Base-by-base conservation (phyloP, 2,329 filamentous ascomycete genomes). In the Trichoderma sp. region DNA sequence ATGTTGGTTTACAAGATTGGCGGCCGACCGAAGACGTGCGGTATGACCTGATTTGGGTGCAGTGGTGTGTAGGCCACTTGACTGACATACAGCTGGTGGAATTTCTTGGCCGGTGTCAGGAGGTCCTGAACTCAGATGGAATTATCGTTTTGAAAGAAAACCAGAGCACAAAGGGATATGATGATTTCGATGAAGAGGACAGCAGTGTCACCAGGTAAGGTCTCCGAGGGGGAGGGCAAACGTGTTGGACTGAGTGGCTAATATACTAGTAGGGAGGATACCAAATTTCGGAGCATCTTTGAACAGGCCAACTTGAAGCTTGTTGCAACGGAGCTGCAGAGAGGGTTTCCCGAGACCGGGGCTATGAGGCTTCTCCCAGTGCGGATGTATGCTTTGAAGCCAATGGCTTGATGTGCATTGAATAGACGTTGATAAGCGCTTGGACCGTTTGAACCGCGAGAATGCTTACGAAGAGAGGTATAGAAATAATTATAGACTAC, bases 41-140 rank as follows among this genome's bases (percentile, higher is more conserved):
- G 63, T 98, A 98, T 80, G 92, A 95, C 78, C 80, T 97, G 59
- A 90, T 98, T 73, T 97, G 93, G 93, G 91, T 88, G 67, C 95
- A 98, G 81, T 97, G 95, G 94, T 98, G 94, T 80, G 81, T 95
- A 8, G 92, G 93, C 28, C 92, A 98, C 80, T 83, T 97, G 69
- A 94, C 88, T 0, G 94, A 97, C 78, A 81, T 81, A 8, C 90
- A 97, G 79, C 79, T 98, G 4, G 84, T 92, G 1, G 83, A 82
- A 2, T 97, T 91, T 77, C 81, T 98, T 17, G 76, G 82, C 70
- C 85, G 88, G 30, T 93, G 93, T 78, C 86, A 85, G 62, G 75
- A 80, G 0, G 84, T 73, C 0, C 65, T 84, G 3, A 71, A 71
- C 0, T 77, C 78, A 1, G 76, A 75, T n/a, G 79, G 78, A 0